These are phyloP conservation scores for Gossypium ekmanianum DNA, from an alignment of 345 rosid genomes.

Conservation along the genomic window DNA sequence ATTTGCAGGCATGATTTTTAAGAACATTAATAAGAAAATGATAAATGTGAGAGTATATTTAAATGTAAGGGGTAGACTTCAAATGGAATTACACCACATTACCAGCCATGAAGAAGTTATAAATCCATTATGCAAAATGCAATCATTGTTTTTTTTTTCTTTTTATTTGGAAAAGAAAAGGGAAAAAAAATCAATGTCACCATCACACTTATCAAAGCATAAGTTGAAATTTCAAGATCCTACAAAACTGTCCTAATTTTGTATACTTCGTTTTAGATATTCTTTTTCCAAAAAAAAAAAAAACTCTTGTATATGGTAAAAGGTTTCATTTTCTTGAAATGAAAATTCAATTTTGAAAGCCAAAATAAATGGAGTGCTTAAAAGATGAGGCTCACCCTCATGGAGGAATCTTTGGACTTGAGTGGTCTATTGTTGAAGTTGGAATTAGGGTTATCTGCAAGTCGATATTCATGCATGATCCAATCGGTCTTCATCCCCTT, in stretches of 20 bases:
- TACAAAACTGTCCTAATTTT: background rate
- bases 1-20: too few species aligned
- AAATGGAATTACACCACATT: background rate
- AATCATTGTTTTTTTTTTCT: background rate
- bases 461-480: conserved; percentile 99
- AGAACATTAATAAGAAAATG: too few species aligned
- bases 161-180: background rate
- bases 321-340: background rate
- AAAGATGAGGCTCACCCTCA: conserved; percentile 62
- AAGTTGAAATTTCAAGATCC: conserved; percentile 2
- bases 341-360: background rate
- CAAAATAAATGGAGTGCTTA: background rate
- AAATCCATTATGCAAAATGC: background rate
- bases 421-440: conserved; percentile 27
- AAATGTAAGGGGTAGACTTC: background rate
- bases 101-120: background rate
- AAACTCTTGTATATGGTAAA: too few species aligned
- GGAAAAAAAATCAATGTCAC: background rate
- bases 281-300: too few species aligned
- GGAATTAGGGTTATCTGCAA: conserved; percentile 37
- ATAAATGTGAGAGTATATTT: background rate
- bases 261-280: background rate
- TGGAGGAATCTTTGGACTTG: conserved; percentile 65
- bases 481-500: conserved; percentile 89
- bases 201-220: background rate